A percentile compares a stretch with the other conserved stretches of the same genome.
Evolutionary conservation across 805 yeast species (phyloP).

Genomic region (Vanderwaltozyma tropicalis): DNA sequence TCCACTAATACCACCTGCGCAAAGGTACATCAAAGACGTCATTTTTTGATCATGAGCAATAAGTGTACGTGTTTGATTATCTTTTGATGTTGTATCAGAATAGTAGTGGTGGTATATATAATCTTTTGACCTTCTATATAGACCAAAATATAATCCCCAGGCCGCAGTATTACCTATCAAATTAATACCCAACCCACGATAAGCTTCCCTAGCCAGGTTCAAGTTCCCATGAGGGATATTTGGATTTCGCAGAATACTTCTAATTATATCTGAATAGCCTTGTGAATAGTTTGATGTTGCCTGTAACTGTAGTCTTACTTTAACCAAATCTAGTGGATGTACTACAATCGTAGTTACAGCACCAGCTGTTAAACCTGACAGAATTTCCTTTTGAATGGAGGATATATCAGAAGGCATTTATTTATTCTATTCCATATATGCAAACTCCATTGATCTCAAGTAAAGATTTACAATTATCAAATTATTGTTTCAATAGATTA

Average conservation of each 20-base stretch:
- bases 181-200: slow-evolving; percentile 75
- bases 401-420: slow-evolving; percentile 3
- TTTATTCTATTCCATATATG: no score
- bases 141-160: slow-evolving; percentile 80
- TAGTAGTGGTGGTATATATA: slow-evolving; percentile 10
- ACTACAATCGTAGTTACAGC: slow-evolving; percentile 64
- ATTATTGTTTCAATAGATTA: no score
- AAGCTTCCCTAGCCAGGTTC: slow-evolving; percentile 30
- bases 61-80: slow-evolving; percentile 2
- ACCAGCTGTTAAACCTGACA: slow-evolving; percentile 77
- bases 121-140: slow-evolving; percentile 56
- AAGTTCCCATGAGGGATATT: slow-evolving; percentile 1
- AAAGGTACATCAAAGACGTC: slow-evolving; percentile 36
- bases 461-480: no score
- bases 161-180: slow-evolving; percentile 74
- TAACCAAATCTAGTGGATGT: slow-evolving; percentile 84
- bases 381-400: slow-evolving; percentile 39
- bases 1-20: slow-evolving; percentile 63
- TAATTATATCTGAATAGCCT: slow-evolving; percentile 18
- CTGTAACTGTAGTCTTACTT: slow-evolving; percentile 68
- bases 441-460: no score
- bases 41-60: slow-evolving; percentile 27
- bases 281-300: slow-evolving; percentile 9
- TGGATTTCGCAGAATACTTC: slow-evolving; percentile 14
- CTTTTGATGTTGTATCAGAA: slow-evolving; percentile 2